Base-by-base conservation (phyloP, 208 protist genomes). In the Leishmania mexicana region DNA sequence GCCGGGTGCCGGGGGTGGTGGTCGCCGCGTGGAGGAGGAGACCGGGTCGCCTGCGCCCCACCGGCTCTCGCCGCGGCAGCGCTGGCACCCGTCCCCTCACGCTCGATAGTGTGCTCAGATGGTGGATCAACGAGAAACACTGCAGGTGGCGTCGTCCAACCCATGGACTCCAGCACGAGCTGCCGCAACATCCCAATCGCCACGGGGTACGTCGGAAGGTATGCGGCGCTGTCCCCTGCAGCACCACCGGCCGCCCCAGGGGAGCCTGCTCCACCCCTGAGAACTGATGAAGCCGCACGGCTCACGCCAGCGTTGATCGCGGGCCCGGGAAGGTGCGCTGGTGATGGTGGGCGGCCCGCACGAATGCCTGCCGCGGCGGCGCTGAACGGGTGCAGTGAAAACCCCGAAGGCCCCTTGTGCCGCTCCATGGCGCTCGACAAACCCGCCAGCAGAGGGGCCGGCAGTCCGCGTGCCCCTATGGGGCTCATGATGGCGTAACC, bases 81-180 rank as follows among this genome's bases (percentile, higher is more conserved):
- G 8, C 53, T 38, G 68, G 47, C 21, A n/a, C 70, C 7, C n/a
- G 35, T n/a, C 35, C 17, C 35, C 60, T 38, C 64, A 1, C 24
- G 42, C 42, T 38, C 65, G 3, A 19, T 8, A 28, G 35, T 10
- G 42, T 15, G 58, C 40, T 17, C 60, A 53, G 31, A 17, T 28
- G 28, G 13, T 40, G 31, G 31, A 49, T 79, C 71, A 1, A 80
- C 70, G 81, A 81, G 1, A 79, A 54, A 73, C 7, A 7, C 5
- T 15, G 53, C n/a, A 11, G 78, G 80, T 57, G 79, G 80, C 15
- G 58, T 54, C 19, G 75, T 53, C 90, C 90, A 94, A 13, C 88
- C 90, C 88, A 91, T 88, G 19, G 87, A 88, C 71, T 82, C 77
- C 47, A 94, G 72, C 70, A 91, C 85, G n/a, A 91, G 54, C 62